A percentile compares a stretch with the other conserved stretches of the same genome.
Evolutionary conservation across 805 yeast species (phyloP).

Genomic region (Starmerella powellii): DNA sequence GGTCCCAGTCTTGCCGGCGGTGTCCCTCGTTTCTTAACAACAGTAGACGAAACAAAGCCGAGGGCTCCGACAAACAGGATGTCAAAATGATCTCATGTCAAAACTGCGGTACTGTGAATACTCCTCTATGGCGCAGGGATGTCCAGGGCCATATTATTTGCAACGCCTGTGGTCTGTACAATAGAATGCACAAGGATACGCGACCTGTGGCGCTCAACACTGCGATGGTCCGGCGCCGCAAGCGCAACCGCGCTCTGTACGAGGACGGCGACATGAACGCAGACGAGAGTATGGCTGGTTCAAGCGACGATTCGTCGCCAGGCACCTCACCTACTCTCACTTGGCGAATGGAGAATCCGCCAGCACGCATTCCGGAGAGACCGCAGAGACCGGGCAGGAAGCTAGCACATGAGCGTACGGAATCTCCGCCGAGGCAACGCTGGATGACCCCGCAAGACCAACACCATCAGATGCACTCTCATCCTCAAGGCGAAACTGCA

Average conservation of each 20-base stretch:
- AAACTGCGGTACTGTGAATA: slow-evolving; percentile 73
- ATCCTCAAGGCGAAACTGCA: too few relatives aligned
- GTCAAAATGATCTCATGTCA: slow-evolving; percentile 52
- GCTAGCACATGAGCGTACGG: too few relatives aligned
- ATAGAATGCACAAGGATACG: slow-evolving; percentile 60
- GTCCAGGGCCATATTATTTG: slow-evolving; percentile 73
- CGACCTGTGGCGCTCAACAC: slow-evolving; percentile 68
- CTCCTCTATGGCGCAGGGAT: slow-evolving; percentile 80
- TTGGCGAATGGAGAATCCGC: too few relatives aligned
- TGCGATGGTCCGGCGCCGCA: slow-evolving; percentile 61
- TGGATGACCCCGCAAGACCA: slow-evolving; percentile 44
- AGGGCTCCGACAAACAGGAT: background rate
- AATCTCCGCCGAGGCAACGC: slow-evolving; percentile 36
- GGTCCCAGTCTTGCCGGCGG: slow-evolving; percentile 63
- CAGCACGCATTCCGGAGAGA: too few relatives aligned
- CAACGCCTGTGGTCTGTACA: slow-evolving; percentile 75
- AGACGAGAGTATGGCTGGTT: too few relatives aligned
- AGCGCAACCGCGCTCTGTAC: slow-evolving; percentile 31
- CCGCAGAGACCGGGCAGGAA: too few relatives aligned
- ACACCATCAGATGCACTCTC: too few relatives aligned
- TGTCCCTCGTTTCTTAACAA: slow-evolving; percentile 60
- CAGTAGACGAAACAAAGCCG: slow-evolving; percentile 36
- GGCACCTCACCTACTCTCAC: too few relatives aligned
- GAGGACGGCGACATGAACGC: background rate
- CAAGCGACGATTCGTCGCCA: too few relatives aligned